A percentile compares a stretch with the other conserved stretches of the same genome.
phyloP scores from a whole-genome alignment of 2,329 filamentous ascomycete species.

The Aspergillus latus region DNA sequence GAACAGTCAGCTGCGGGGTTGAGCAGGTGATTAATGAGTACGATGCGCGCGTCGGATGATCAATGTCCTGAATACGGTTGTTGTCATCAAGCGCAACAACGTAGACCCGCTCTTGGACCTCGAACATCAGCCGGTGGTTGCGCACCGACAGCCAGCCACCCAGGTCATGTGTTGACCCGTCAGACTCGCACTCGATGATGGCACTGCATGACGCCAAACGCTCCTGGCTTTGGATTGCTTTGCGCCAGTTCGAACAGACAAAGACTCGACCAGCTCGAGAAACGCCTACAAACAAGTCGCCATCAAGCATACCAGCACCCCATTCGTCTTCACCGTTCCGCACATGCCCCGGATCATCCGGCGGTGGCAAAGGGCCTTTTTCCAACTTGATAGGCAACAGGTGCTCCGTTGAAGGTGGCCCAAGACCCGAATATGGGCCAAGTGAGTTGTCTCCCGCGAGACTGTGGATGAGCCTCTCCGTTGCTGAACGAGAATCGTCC shows the following conservation, averaged over 20 bases:
- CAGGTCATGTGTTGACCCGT: conserved; percentile 44
- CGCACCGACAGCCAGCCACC: conserved; percentile 49
- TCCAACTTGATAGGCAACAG: conserved; percentile 29
- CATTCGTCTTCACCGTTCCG: conserved; percentile 46
- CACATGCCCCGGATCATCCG: conserved; percentile 25
- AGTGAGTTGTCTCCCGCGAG: conserved; percentile 25
- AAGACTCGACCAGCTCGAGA: conserved; percentile 46
- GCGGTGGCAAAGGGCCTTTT: conserved; percentile 28
- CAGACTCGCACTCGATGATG: conserved; percentile 45
- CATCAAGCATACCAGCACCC: conserved; percentile 48
- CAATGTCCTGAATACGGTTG: conserved; percentile 26
- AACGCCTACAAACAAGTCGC: conserved; percentile 45
- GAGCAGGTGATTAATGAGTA: conserved; percentile 39
- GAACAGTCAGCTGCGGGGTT: conserved; percentile 40
- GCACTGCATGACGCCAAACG: conserved; percentile 29
- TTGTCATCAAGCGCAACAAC: conserved; percentile 42
- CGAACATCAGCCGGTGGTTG: conserved; percentile 46
- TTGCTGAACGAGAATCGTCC: conserved; percentile 17
- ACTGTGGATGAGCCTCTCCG: conserved; percentile 19
- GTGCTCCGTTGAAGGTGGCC: conserved; percentile 25
- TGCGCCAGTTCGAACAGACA: conserved; percentile 47
- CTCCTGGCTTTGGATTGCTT: conserved; percentile 31
- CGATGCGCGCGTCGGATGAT: conserved; percentile 26
- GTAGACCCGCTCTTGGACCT: conserved; percentile 46
- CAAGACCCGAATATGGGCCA: conserved; percentile 19